Base-by-base conservation (phyloP, 164 flowering plant species). In the Vitis rotundifolia region DNA sequence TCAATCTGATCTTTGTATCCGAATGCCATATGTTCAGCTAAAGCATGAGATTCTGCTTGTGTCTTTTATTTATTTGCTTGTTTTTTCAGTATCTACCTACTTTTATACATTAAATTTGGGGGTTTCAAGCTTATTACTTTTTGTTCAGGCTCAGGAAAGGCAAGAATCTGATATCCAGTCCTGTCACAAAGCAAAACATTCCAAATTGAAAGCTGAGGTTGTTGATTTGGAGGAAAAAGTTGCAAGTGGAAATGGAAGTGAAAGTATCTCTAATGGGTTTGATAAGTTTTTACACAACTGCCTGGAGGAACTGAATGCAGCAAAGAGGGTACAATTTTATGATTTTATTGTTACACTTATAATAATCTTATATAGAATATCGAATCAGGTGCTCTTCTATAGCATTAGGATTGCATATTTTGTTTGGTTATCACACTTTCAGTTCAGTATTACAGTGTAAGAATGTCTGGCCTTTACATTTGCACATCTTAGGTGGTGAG, bases 271-370 rank as follows among this genome's bases (percentile, higher is more conserved):
- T 8, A 69, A 70, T 51, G 75, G 37, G 37, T 37, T 87, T 60
- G 72, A 80, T 63, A 66, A 62, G 60, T 75, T 72, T 59, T 67
- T 85, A 2, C 19, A 44, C 28, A 81, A 69, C 37, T 78, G 80
- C 1, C 2, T 67, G 31, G 83, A 82, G 71, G 76, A 75, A 29
- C 66, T 88, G 64, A 70, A 86, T 73, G 77, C 76, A 44, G 81
- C 84, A 56, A 89, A 88, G 77, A 79, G 66, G 82, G 96, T 91
- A 79, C 74, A 63, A 29, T 63, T 44, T 10, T 18, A 19, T 31
- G 5, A 37, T 3, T 37, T 37, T 44, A 49, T 61, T 61, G 58
- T 10, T 11, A 16, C 26, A 11, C 48, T 59, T 49, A 15, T 22
- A 49, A 50, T 9, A 8, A 14, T 44, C 9, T 67, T 51, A 52